Evolutionary conservation across 164 flowering plant genomes (phyloP).

Genomic region (Chimonanthus praecox): DNA sequence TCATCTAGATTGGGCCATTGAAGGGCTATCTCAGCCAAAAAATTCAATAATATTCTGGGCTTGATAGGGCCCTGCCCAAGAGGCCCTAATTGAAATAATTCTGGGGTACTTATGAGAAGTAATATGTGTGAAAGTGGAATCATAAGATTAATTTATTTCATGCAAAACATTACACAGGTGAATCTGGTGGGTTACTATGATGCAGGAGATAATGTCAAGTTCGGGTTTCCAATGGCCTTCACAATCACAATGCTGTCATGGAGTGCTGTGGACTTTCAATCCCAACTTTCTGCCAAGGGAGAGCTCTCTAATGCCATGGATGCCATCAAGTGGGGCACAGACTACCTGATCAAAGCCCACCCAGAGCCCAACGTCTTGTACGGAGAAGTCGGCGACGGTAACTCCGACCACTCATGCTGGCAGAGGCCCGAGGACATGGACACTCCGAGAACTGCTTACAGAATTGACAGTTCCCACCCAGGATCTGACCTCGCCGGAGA

Average conservation of each 20-base stretch:
- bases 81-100: too few species aligned
- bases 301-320: conserved; percentile 29
- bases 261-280: conserved; percentile 30
- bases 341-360: conserved; percentile 52
- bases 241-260: conserved; percentile 50
- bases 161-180: conserved; percentile 18
- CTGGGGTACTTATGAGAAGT: too few species aligned
- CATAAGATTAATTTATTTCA: too few species aligned
- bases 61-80: too few species aligned
- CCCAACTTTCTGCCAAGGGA: conserved; percentile 6
- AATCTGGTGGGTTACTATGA: conserved; percentile 51
- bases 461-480: conserved; percentile 18
- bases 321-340: conserved; percentile 51
- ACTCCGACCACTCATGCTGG: conserved; percentile 71
- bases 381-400: conserved; percentile 65
- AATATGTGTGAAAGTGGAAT: too few species aligned
- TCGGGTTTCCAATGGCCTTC: conserved; percentile 40
- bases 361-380: conserved; percentile 35
- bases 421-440: conserved; percentile 76
- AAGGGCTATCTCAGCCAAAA: too few species aligned
- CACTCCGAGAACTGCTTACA: conserved; percentile 37
- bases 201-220: conserved; percentile 60
- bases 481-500: conserved; percentile 45
- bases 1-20: too few species aligned
- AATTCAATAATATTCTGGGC: too few species aligned